Conservation (phyloP, 2,329 filamentous ascomycete genomes). For the Paraphaeosphaeria sporulosa region DNA sequence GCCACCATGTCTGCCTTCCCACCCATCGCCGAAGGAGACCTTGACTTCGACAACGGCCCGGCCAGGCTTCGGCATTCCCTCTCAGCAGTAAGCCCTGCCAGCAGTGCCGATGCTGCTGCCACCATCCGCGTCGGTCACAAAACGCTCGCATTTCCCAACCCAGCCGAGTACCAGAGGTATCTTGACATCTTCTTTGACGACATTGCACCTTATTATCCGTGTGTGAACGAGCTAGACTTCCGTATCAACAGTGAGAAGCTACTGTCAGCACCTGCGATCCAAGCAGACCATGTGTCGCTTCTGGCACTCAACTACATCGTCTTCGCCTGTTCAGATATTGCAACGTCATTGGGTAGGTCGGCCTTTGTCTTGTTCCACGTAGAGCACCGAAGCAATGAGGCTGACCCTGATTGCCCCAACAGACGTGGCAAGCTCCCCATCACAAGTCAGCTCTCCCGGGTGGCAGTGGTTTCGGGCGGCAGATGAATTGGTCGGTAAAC, state of each 20-base stretch:
- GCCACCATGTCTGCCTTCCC: slow-evolving; percentile 32
- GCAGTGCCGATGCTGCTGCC: slow-evolving; percentile 16
- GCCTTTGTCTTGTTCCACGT: background rate
- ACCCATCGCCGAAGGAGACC: slow-evolving; percentile 24
- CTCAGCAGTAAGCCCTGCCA: slow-evolving; percentile 13
- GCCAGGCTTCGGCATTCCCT: slow-evolving; percentile 16
- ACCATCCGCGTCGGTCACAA: slow-evolving; percentile 29
- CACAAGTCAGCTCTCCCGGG: slow-evolving; percentile 26
- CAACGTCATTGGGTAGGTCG: slow-evolving; percentile 10
- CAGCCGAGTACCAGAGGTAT: slow-evolving; percentile 32
- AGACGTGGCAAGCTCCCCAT: slow-evolving; percentile 13
- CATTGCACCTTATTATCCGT: slow-evolving; percentile 36
- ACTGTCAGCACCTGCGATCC: slow-evolving; percentile 27
- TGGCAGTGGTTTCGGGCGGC: slow-evolving; percentile 42
- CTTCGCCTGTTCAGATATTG: slow-evolving; percentile 34
- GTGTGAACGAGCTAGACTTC: slow-evolving; percentile 40
- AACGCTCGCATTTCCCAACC: slow-evolving; percentile 30
- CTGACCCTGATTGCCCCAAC: background rate
- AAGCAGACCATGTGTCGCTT: slow-evolving; percentile 29
- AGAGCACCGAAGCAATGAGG: background rate
- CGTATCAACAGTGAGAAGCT: slow-evolving; percentile 31
- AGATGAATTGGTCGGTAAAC: slow-evolving; percentile 37
- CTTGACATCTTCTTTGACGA: slow-evolving; percentile 38
- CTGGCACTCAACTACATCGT: slow-evolving; percentile 41
- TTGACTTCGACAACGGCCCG: slow-evolving; percentile 20